Evolutionary conservation across 2,329 filamentous ascomycete genomes (phyloP).

Genomic region (Trichoderma simmonsii): DNA sequence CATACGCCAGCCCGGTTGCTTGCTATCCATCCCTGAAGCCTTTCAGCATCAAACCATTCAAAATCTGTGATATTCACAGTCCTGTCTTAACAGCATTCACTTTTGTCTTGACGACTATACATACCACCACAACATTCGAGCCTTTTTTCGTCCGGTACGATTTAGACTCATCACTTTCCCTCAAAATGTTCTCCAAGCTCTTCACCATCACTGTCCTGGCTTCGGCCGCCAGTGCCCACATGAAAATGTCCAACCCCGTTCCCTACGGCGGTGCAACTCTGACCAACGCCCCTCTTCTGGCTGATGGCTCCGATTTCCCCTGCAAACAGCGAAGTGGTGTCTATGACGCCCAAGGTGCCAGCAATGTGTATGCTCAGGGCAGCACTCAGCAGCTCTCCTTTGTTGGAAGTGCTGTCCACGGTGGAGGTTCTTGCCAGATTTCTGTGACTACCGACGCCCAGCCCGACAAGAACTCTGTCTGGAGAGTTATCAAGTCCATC

Average conservation of each 20-base stretch:
- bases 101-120: conserved; percentile 29
- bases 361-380: conserved; percentile 56
- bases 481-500: conserved; percentile 87
- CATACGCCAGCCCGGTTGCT: conserved; percentile 12
- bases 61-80: conserved; percentile 20
- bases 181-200: conserved; percentile 52
- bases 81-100: not conserved
- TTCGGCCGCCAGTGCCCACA: conserved; percentile 66
- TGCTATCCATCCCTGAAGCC: conserved; percentile 26
- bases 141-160: conserved; percentile 35
- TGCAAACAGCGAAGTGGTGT: conserved; percentile 64
- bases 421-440: conserved; percentile 89
- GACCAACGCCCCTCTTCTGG: conserved; percentile 62
- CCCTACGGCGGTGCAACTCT: conserved; percentile 51
- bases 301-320: conserved; percentile 67
- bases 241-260: conserved; percentile 66
- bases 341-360: conserved; percentile 44
- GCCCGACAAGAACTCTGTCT: conserved; percentile 64
- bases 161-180: conserved; percentile 17
- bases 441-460: conserved; percentile 75
- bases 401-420: conserved; percentile 72
- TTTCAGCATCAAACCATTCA: conserved; percentile 14
- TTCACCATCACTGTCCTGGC: conserved; percentile 55
- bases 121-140: conserved; percentile 22
- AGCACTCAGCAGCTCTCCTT: conserved; percentile 55